Percentiles rank a stretch among this genome's conserved stretches.
These are phyloP conservation scores for Linnemannia schmuckeri DNA, from an alignment of 192 early-diverging fungal species.

Conservation along the genomic window DNA sequence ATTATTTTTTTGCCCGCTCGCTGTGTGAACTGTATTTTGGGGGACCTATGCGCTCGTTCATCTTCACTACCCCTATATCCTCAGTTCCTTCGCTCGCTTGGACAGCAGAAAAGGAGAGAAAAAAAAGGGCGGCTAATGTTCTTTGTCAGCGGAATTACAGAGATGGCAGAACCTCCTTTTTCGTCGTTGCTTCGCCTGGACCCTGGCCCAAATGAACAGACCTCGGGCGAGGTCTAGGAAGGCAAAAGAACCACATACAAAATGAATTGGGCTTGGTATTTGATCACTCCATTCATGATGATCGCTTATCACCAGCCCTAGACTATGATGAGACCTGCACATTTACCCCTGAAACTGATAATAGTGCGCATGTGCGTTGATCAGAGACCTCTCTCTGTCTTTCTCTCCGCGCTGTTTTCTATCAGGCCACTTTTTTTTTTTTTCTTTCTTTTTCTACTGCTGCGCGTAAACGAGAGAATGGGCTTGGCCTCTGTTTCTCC, in stretches of 20 bases:
- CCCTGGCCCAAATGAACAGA: background rate
- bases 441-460: background rate
- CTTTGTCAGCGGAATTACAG: conserved; percentile 4
- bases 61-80: background rate
- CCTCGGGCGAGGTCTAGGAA: background rate
- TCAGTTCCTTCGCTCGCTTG: background rate
- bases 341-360: conserved; percentile 1
- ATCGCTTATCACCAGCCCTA: background rate
- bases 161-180: background rate
- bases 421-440: background rate
- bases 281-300: background rate
- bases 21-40: background rate
- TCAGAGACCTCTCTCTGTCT: background rate
- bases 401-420: background rate
- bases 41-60: too few relatives aligned
- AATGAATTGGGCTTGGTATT: too few relatives aligned
- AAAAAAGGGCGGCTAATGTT: background rate
- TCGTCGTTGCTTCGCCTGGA: background rate
- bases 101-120: background rate
- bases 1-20: background rate
- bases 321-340: background rate
- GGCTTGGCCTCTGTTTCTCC: background rate
- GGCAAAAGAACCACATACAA: background rate
- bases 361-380: background rate
- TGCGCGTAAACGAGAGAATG: background rate